Evolutionary conservation across 164 flowering plant species (phyloP).

Genomic region (Piper longum): DNA sequence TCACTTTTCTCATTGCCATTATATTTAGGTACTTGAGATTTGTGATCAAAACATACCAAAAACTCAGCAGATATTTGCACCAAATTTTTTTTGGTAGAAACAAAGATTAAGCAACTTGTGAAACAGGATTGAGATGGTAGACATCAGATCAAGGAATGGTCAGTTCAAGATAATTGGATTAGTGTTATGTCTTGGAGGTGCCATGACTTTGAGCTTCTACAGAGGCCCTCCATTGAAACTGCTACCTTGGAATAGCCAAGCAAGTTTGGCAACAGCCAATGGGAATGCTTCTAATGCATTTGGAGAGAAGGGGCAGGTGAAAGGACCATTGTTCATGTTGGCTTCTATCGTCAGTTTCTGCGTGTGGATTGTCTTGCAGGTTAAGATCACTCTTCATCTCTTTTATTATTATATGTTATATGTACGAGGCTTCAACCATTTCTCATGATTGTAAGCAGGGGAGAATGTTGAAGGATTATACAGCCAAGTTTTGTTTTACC

Average conservation of each 20-base stretch:
- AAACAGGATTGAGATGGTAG: slow-evolving; percentile 6
- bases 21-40: slow-evolving; percentile 3
- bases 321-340: slow-evolving; percentile 9
- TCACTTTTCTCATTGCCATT: slow-evolving; percentile 9
- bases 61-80: background rate
- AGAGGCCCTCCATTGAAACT: slow-evolving; percentile 18
- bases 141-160: slow-evolving; percentile 8
- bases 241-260: background rate
- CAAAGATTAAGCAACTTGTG: no score
- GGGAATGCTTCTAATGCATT: no score
- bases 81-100: background rate
- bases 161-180: slow-evolving; percentile 16
- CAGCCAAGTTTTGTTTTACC: slow-evolving; percentile 16
- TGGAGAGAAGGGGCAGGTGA: no score
- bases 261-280: background rate
- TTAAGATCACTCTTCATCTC: background rate
- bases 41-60: background rate
- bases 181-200: slow-evolving; percentile 15
- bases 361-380: slow-evolving; percentile 15
- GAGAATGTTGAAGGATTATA: slow-evolving; percentile 11
- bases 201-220: slow-evolving; percentile 15
- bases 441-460: slow-evolving; percentile 1
- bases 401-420: background rate
- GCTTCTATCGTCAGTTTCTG: slow-evolving; percentile 5
- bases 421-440: no score